These are phyloP conservation scores for Spergularia bocconei DNA, from an alignment of 148 eudicot species.

Conservation along the genomic window DNA sequence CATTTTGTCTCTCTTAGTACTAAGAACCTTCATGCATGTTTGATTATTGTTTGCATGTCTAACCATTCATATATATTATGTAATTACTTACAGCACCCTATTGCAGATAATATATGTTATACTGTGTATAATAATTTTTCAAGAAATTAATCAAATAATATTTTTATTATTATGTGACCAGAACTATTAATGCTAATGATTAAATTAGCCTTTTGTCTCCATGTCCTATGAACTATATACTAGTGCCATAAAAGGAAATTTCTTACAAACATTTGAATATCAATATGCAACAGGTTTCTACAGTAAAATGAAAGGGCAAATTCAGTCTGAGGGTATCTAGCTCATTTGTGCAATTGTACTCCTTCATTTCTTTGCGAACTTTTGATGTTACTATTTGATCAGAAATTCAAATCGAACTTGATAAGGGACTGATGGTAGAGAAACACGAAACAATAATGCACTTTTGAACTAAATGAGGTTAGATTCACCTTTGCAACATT, in stretches of 20 bases:
- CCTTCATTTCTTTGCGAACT: no score
- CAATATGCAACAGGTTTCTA: neutral
- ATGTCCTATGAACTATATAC: neutral
- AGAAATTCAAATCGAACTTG: no score
- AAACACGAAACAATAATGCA: no score
- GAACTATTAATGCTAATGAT: neutral
- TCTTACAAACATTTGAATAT: neutral
- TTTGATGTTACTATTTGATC: no score
- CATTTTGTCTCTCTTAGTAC: constrained; percentile 26
- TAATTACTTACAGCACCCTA: neutral
- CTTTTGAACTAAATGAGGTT: no score
- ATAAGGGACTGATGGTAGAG: no score
- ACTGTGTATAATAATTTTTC: neutral
- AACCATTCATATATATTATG: neutral
- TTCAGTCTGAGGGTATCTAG: no score
- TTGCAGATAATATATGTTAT: neutral
- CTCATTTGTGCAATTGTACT: no score
- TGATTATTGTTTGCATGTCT: neutral
- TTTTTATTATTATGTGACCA: neutral
- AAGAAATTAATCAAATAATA: neutral
- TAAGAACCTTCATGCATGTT: constrained; percentile 15
- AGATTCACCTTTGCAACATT: no score
- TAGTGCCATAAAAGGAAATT: neutral
- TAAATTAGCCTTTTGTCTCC: neutral
- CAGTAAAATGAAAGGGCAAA: no score